These are phyloP conservation scores for Aspergillus egyptiacus DNA, from an alignment of 495 filamentous ascomycete genomes.

Conservation along the genomic window DNA sequence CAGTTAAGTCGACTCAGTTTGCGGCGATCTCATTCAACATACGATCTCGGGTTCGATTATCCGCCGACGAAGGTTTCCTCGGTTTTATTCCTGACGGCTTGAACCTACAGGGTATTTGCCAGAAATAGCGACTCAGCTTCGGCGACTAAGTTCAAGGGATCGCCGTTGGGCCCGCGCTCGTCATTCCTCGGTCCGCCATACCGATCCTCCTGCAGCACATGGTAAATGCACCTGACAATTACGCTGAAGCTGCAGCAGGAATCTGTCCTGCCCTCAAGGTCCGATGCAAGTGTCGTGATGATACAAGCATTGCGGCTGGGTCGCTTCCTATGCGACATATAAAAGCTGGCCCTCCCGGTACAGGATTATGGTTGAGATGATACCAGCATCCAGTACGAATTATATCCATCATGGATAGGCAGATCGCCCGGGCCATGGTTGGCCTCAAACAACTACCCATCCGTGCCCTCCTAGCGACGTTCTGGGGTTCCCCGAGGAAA, in stretches of 20 bases:
- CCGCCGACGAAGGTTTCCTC: neutral
- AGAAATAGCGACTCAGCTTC: neutral
- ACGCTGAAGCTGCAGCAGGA: no score
- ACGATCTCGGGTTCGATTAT: slow-evolving; percentile 1
- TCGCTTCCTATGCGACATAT: no score
- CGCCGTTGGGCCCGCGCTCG: neutral
- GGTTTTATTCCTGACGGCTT: neutral
- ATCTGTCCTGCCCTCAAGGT: no score
- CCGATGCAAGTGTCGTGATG: no score
- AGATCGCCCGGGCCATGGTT: neutral
- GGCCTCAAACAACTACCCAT: slow-evolving; percentile 6
- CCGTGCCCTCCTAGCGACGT: neutral
- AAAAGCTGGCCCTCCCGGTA: neutral
- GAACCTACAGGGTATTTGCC: neutral
- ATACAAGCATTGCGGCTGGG: no score
- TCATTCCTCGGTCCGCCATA: slow-evolving; percentile 6
- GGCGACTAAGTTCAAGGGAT: neutral
- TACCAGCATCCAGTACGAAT: neutral
- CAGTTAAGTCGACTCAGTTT: neutral
- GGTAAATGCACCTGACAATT: no score
- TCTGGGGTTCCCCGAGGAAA: slow-evolving; percentile 4
- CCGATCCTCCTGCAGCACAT: slow-evolving; percentile 3
- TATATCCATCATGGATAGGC: slow-evolving; percentile 7
- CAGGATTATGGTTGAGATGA: neutral
- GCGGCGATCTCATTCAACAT: neutral